Evolutionary conservation across 2,329 filamentous ascomycete species (phyloP).

Genomic region (Chrysosporium keratinophilum): DNA sequence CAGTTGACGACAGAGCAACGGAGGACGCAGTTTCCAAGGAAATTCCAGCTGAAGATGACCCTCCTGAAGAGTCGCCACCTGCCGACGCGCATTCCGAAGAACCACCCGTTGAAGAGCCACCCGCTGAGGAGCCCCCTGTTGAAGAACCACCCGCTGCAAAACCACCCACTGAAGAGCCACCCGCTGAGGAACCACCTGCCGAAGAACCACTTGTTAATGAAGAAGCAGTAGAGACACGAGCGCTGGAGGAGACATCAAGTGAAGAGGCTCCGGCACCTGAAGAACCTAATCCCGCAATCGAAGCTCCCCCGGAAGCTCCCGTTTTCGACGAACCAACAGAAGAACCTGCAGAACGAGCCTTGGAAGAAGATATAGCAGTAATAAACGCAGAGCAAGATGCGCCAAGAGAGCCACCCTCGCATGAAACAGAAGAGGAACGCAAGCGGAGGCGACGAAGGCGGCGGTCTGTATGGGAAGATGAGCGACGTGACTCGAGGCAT

Average conservation of each 20-base stretch:
- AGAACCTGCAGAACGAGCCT: conserved; percentile 4
- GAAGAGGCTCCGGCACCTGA: conserved; percentile 12
- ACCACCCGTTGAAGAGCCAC: not conserved
- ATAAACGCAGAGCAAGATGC: conserved; percentile 5
- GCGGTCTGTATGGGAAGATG: conserved; percentile 25
- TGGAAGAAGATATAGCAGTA: conserved; percentile 3
- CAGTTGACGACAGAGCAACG: too few relatives aligned
- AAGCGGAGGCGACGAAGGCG: conserved; percentile 20
- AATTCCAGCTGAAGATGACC: too few relatives aligned
- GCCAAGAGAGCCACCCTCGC: conserved; percentile 9
- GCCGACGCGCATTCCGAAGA: conserved; percentile 6
- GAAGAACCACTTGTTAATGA: conserved; percentile 9
- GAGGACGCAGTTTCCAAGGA: too few relatives aligned
- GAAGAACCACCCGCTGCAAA: conserved; percentile 8
- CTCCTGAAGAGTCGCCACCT: not conserved
- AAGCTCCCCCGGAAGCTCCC: conserved; percentile 6
- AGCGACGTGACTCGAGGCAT: conserved; percentile 29
- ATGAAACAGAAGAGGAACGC: conserved; percentile 11
- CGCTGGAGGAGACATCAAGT: conserved; percentile 1
- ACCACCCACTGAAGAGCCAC: conserved; percentile 9
- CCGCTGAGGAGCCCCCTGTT: not conserved
- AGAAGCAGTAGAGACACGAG: not conserved
- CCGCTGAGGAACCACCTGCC: conserved; percentile 11
- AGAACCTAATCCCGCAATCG: conserved; percentile 9
- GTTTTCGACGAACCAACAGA: not conserved